A percentile compares a stretch with the other conserved stretches of the same genome.
Conservation (phyloP, 306 rosid species). For the Pterocarpus santalinus region DNA sequence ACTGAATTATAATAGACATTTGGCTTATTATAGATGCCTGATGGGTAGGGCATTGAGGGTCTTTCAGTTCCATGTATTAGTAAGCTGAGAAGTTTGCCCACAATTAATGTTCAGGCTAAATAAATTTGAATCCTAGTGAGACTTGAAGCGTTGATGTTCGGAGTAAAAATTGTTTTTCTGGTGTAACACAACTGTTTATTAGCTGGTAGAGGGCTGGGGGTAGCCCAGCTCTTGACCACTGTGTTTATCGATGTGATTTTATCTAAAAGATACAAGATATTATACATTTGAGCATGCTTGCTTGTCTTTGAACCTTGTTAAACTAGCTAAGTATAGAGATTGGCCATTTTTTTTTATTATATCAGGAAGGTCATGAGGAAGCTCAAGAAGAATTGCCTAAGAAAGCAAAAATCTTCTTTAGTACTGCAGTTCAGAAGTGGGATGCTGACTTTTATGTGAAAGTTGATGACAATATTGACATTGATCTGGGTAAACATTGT, state of each 20-base stretch:
- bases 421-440: slow-evolving; percentile 96
- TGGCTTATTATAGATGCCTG: slow-evolving; percentile 30
- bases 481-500: slow-evolving; percentile 80
- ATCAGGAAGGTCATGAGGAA: slow-evolving; percentile 98
- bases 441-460: slow-evolving; percentile 96
- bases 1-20: slow-evolving; percentile 17
- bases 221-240: slow-evolving; percentile 1
- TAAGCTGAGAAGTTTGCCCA: slow-evolving; percentile 28
- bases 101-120: not conserved
- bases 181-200: not conserved
- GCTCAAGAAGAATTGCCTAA: slow-evolving; percentile 96
- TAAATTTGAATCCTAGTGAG: slow-evolving; percentile 20
- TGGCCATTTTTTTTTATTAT: slow-evolving; percentile 47
- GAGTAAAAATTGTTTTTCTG: slow-evolving; percentile 15
- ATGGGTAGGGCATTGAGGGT: slow-evolving; percentile 15
- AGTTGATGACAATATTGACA: slow-evolving; percentile 84
- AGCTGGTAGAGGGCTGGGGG: not conserved
- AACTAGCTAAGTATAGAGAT: slow-evolving; percentile 36
- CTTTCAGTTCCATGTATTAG: slow-evolving; percentile 28
- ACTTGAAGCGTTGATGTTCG: slow-evolving; percentile 30
- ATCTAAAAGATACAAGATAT: slow-evolving; percentile 4
- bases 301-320: slow-evolving; percentile 13
- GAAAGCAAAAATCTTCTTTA: slow-evolving; percentile 88
- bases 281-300: slow-evolving; percentile 40
- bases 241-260: slow-evolving; percentile 24